Evolutionary conservation across 2,329 filamentous ascomycete species (phyloP), one percentile per base, ranked within the genome.

Genomic region (Phialemoniopsis sp.): DNA sequence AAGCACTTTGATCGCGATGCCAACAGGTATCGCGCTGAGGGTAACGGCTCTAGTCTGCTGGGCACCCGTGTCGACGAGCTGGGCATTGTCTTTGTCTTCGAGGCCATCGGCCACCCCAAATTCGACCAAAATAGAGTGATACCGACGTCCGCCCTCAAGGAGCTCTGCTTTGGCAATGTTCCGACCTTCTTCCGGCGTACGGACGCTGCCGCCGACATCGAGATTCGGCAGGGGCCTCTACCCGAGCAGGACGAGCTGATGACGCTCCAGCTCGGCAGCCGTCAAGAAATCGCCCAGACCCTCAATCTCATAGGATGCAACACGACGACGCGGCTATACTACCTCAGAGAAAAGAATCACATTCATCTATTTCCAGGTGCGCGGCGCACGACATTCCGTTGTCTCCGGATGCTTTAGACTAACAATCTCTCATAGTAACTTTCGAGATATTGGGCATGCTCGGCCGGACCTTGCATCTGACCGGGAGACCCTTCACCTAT

Each of bases 21-120:
- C 13, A 68, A 74, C 47, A 66, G 67, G 21, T 67, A 75, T 26
- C 64, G 64, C 26, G 70, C 66, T 2, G 68, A 73, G 34, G 70
- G 70, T 8, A 73, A 73, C 43, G 70, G 70, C 6, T 36, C 28
- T 15, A 36, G 34, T 26, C 21, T 36, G 21, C 34, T 36, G 9
- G 34, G 34, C 14, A 17, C 21, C 2, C 34, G 34, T 9, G 46
- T 55, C 3, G 48, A 51, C 15, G 60, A 62, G 0, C 51, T 68
- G 1, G 66, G 66, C 4, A 50, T 68, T 4, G 59, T 64, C 31
- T 64, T 67, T 26, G 55, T 49, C 2, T 66, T 70, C 38, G 48
- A 60, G 17, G 56, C 58, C n/a, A 58, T 59, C 3, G 63, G 63
- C 0, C 55, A 51, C 16, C 59, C 58, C 1, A 49, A 43, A 29